A percentile compares a stretch with the other conserved stretches of the same genome.
Evolutionary conservation across 164 flowering plant genomes (phyloP).

Genomic region (Aristolochia californica): DNA sequence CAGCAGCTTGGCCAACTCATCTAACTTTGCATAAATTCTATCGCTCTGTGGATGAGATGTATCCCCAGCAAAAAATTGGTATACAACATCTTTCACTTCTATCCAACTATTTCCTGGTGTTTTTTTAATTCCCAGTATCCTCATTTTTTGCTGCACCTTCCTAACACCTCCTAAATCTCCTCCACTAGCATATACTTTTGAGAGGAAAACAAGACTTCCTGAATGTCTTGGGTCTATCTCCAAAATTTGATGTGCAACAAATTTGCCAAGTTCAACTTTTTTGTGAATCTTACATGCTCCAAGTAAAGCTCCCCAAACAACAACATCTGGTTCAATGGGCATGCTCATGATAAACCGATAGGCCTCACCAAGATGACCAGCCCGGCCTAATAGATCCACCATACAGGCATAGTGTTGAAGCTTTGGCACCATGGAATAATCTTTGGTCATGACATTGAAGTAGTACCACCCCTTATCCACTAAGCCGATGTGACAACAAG

Average conservation of each 20-base stretch:
- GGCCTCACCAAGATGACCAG: constrained; percentile 16
- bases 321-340: constrained; percentile 16
- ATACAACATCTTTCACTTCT: constrained; percentile 12
- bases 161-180: constrained; percentile 14
- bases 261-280: constrained; percentile 10
- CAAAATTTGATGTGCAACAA: constrained; percentile 10
- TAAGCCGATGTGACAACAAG: constrained; percentile 18
- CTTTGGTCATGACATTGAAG: constrained; percentile 10
- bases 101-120: constrained; percentile 18
- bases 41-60: constrained; percentile 14
- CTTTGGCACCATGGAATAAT: constrained; percentile 16
- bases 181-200: constrained; percentile 8
- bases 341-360: constrained; percentile 12
- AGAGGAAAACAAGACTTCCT: constrained; percentile 14
- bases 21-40: constrained; percentile 10
- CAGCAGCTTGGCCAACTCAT: constrained; percentile 13
- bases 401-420: constrained; percentile 21
- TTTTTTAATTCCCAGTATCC: constrained; percentile 9
- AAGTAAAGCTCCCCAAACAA: constrained; percentile 21
- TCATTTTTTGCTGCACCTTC: constrained; percentile 12
- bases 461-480: constrained; percentile 15
- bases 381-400: constrained; percentile 20
- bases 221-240: constrained; percentile 17
- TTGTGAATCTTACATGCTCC: constrained; percentile 4
- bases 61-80: constrained; percentile 20